These are phyloP conservation scores for Bonia amplexicaulis DNA, from an alignment of 176 grass and related monocot genomes.

Conservation along the genomic window DNA sequence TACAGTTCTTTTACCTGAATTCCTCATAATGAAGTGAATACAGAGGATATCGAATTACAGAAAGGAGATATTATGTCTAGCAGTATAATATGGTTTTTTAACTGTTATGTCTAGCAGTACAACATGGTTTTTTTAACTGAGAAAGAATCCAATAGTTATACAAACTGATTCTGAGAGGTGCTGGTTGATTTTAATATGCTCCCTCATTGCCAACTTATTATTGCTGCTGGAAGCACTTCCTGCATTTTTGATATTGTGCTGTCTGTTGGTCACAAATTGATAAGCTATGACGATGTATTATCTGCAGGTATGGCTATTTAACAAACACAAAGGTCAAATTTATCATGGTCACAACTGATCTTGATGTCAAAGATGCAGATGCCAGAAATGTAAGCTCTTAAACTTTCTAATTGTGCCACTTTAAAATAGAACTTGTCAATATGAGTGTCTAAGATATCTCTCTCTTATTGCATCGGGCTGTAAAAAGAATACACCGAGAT, in stretches of 20 bases:
- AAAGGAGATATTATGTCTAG: background rate
- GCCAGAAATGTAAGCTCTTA: constrained; percentile 80
- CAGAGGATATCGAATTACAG: background rate
- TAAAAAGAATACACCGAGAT: background rate
- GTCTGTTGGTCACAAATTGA: background rate
- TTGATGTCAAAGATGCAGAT: constrained; percentile 98
- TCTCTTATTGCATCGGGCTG: background rate
- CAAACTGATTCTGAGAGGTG: background rate
- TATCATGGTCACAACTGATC: constrained; percentile 91
- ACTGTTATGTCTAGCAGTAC: background rate
- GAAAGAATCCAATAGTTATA: background rate
- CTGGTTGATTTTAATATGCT: background rate
- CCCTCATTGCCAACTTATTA: background rate
- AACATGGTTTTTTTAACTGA: background rate
- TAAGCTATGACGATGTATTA: background rate
- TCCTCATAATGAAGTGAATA: background rate
- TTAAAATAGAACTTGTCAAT: background rate
- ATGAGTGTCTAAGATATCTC: background rate
- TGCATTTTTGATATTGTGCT: background rate
- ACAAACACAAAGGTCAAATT: constrained; percentile 98
- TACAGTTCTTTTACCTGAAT: background rate
- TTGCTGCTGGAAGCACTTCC: background rate
- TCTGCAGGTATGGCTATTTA: constrained; percentile 87
- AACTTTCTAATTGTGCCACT: background rate
- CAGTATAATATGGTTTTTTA: background rate